Base-by-base conservation (phyloP, 768 basidiomycete genomes). In the Trametes cubensis region DNA sequence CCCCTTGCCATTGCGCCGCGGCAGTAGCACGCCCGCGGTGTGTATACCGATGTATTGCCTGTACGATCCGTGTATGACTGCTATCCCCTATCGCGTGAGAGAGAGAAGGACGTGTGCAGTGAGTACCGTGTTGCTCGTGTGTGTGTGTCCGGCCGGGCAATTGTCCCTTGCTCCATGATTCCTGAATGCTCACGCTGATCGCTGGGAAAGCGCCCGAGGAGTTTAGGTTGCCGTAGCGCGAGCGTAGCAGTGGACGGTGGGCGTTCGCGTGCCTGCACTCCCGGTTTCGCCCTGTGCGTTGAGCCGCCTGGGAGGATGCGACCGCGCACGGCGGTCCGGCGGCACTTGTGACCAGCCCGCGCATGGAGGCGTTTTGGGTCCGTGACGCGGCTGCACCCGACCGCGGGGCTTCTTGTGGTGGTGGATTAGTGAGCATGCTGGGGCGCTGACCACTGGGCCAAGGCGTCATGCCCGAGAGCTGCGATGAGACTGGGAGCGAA, bases 241-340 rank as follows among this genome's bases (percentile, higher is more conserved):
- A 34, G 20, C 28, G 28, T 28, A 28, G 28, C 28, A 17, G 28
- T 25, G n/a, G 20, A 25, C 49, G 25, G 53, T 58, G 0, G 46
- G 49, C 0, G 64, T 67, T 0, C 53, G 50, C 25, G 51, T 66
- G 55, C 30, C 40, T 46, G 55, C 42, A 30, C 40, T 40, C 55
- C 61, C 61, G 61, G 61, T 62, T 62, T 52, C 17, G 30, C 55
- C 61, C 55, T 52, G 49, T 17, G n/a, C 11, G 17, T 7, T 34
- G 34, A 34, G 34, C 5, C 34, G 11, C 30, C 17, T 28, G 60
- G 52, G 38, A 23, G 21, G 42, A 13, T 21, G 48, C 21, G 48
- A 14, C 25, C 20, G 25, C 20, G 34, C 34, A 34, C 34, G 34
- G 42, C 61, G 61, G 61, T 25, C 55, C 61, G 55, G 28, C 15